Conservation (phyloP, 176 grass and related monocot species). For the Avena eriantha region DNA sequence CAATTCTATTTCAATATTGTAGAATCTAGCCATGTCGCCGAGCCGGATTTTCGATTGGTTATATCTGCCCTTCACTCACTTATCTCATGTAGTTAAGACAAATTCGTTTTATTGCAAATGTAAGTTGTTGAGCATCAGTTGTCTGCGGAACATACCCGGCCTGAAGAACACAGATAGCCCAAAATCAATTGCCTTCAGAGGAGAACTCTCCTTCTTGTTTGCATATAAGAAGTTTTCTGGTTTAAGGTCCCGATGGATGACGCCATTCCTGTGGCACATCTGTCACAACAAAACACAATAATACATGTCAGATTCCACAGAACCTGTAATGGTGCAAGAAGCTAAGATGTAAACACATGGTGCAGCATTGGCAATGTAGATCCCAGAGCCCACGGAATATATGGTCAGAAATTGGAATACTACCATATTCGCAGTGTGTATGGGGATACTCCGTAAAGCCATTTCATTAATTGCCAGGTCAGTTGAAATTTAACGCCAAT, state of each 20-base stretch:
- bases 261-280: slow-evolving; percentile 94
- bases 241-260: slow-evolving; percentile 97
- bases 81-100: slow-evolving; percentile 7
- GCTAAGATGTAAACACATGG: slow-evolving; percentile 19
- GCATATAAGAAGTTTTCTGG: slow-evolving; percentile 95
- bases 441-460: neutral
- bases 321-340: slow-evolving; percentile 31
- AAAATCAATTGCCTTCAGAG: slow-evolving; percentile 97
- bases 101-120: slow-evolving; percentile 1
- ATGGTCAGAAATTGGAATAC: neutral
- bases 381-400: neutral
- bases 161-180: slow-evolving; percentile 93
- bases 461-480: neutral
- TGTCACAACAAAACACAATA: slow-evolving; percentile 38
- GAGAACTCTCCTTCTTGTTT: slow-evolving; percentile 88
- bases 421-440: neutral
- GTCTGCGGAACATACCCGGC: slow-evolving; percentile 59
- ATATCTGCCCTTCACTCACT: neutral
- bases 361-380: neutral
- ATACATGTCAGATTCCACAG: slow-evolving; percentile 20
- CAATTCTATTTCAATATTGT: neutral
- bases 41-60: neutral
- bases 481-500: neutral
- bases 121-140: slow-evolving; percentile 33
- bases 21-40: neutral